Conservation (phyloP, 768 basidiomycete genomes). For the Gloeopeniophorella convolvens region DNA sequence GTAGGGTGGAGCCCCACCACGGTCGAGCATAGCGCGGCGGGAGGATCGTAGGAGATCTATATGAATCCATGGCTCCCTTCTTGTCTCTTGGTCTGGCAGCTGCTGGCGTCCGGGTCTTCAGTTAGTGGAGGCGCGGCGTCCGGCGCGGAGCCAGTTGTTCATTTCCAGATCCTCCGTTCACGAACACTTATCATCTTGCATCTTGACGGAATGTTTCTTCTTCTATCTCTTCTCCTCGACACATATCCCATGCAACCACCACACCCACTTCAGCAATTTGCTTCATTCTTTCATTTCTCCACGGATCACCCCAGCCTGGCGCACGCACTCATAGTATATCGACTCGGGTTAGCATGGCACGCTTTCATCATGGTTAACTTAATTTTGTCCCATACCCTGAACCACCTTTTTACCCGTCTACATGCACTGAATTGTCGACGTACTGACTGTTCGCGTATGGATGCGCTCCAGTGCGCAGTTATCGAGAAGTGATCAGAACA, state of each 20-base stretch:
- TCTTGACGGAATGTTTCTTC: neutral
- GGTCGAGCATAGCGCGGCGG: slow-evolving; percentile 3
- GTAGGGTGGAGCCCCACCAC: slow-evolving; percentile 27
- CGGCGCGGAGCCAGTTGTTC: neutral
- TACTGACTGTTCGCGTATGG: too few species aligned
- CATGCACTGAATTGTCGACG: too few species aligned
- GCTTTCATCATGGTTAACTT: slow-evolving; percentile 15
- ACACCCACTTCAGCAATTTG: neutral
- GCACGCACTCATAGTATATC: slow-evolving; percentile 14
- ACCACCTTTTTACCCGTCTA: neutral
- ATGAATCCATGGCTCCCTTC: slow-evolving; percentile 4
- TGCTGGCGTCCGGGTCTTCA: neutral
- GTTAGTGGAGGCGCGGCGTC: neutral
- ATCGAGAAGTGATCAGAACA: too few species aligned
- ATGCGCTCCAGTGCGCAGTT: too few species aligned
- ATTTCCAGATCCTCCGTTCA: neutral
- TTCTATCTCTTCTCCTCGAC: neutral
- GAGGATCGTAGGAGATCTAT: neutral
- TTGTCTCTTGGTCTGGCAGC: neutral
- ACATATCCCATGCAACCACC: neutral
- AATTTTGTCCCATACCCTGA: slow-evolving; percentile 13
- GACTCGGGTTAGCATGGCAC: too few species aligned
- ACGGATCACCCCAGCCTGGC: slow-evolving; percentile 12
- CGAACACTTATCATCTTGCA: neutral
- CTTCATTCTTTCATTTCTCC: slow-evolving; percentile 5